Conservation (phyloP, 169 alveolate species). For the Eimeria sp. region DNA sequence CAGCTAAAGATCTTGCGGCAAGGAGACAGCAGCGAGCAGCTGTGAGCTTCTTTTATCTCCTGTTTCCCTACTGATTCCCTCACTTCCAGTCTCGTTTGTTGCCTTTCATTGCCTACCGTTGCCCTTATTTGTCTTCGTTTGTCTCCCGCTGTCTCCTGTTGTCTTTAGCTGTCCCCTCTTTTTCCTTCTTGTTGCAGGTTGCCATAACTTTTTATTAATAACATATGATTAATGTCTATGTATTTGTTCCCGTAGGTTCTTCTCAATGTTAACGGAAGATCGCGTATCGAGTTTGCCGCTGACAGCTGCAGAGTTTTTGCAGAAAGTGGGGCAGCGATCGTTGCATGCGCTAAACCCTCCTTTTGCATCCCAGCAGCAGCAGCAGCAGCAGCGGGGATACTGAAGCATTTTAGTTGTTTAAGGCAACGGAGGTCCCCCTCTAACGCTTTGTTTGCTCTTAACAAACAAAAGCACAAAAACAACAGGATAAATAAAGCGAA, state of each 20-base stretch:
- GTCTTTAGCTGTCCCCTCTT: too few relatives aligned
- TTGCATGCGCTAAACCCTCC: constrained; percentile 17
- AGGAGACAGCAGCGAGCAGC: constrained; percentile 90
- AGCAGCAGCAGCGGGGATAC: constrained; percentile 18
- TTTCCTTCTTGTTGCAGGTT: not conserved
- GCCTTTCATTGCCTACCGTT: not conserved
- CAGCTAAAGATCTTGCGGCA: constrained; percentile 88
- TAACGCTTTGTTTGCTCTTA: too few relatives aligned
- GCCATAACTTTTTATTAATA: not conserved
- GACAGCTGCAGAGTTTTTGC: constrained; percentile 73
- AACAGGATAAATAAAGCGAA: too few relatives aligned
- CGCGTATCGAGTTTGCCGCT: constrained; percentile 69
- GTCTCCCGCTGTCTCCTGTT: not conserved
- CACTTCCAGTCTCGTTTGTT: not conserved
- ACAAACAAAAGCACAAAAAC: too few relatives aligned
- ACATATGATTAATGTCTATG: too few relatives aligned
- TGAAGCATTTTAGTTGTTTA: not conserved
- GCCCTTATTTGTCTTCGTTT: not conserved
- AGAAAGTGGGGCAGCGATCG: constrained; percentile 61
- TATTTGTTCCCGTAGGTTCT: constrained; percentile 11
- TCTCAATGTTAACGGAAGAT: constrained; percentile 65
- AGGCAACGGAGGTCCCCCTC: too few relatives aligned
- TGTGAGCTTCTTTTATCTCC: constrained; percentile 61
- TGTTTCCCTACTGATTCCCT: too few relatives aligned
- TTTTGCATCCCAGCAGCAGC: constrained; percentile 10